Percentiles rank a stretch among this genome's conserved stretches.
Evolutionary conservation across 257 asterid genomes (phyloP).

Genomic region (Rehmannia glutinosa): DNA sequence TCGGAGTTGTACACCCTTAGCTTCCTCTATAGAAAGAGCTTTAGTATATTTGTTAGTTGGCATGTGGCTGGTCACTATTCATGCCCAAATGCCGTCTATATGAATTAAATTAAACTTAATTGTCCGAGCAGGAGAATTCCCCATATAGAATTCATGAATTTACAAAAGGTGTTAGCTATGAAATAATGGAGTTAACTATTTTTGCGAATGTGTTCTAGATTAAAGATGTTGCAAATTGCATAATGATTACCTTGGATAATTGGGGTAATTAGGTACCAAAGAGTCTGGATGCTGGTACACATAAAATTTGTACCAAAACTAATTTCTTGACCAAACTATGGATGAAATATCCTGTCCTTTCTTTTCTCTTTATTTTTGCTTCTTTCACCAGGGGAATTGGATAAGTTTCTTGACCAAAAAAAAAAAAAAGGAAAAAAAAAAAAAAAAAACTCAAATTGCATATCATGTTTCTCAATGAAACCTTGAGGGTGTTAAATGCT

Average conservation of each 20-base stretch:
- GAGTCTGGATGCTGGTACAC: not conserved
- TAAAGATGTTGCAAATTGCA: not conserved
- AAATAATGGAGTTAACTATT: not conserved
- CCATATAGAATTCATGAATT: not conserved
- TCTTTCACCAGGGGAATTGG: not conserved
- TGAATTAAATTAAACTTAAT: not conserved
- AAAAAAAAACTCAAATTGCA: not conserved
- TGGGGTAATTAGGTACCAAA: not conserved
- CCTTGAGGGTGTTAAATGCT: too few species aligned
- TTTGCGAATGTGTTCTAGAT: not conserved
- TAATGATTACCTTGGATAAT: not conserved
- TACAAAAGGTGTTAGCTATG: not conserved
- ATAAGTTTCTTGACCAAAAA: not conserved
- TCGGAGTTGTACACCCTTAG: too few species aligned
- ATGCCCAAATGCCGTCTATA: not conserved
- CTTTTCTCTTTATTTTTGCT: not conserved
- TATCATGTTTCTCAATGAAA: not conserved
- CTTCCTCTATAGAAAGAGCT: too few species aligned
- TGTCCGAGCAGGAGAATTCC: not conserved
- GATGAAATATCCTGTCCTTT: not conserved
- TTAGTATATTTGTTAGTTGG: not conserved
- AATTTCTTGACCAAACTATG: not conserved
- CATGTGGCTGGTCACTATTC: not conserved
- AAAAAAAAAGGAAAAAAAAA: not conserved
- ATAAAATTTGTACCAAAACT: too few species aligned